A percentile compares a stretch with the other conserved stretches of the same genome.
These are phyloP conservation scores for Beauveria varroae DNA, from an alignment of 2,329 filamentous ascomycete genomes.

Conservation along the genomic window DNA sequence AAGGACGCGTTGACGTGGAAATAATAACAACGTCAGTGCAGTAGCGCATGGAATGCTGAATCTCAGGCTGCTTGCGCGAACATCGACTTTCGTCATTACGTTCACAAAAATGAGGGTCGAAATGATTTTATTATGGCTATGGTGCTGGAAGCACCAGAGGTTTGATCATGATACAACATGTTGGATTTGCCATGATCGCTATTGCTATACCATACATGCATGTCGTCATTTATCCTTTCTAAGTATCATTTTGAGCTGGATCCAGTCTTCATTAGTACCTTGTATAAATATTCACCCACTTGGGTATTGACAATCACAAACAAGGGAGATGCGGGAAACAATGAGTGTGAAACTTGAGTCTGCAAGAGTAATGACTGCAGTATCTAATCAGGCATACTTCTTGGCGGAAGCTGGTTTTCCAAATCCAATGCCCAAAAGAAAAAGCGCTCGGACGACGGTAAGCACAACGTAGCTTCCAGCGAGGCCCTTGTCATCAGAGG, in stretches of 20 bases:
- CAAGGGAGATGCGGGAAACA: not conserved
- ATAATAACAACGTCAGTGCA: not conserved
- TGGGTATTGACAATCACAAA: not conserved
- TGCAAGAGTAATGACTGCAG: not conserved
- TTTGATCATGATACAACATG: not conserved
- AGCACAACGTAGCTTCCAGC: slow-evolving; percentile 12
- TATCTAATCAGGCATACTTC: not conserved
- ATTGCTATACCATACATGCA: not conserved
- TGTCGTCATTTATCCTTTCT: no score
- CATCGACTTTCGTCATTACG: not conserved
- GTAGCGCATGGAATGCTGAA: not conserved
- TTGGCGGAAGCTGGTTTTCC: not conserved
- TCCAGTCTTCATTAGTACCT: no score
- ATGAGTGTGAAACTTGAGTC: no score
- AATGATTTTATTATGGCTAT: not conserved
- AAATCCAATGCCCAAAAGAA: slow-evolving; percentile 15
- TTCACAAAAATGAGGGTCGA: not conserved
- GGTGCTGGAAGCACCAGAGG: not conserved
- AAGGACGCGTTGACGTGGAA: not conserved
- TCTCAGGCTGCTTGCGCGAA: not conserved
- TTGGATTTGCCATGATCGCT: not conserved
- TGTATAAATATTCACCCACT: no score
- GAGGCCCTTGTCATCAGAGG: slow-evolving; percentile 14
- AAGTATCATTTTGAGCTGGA: no score
- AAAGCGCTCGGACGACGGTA: slow-evolving; percentile 13